Evolutionary conservation across 495 filamentous ascomycete genomes (phyloP).

Genomic region (Aspergillus baeticus): DNA sequence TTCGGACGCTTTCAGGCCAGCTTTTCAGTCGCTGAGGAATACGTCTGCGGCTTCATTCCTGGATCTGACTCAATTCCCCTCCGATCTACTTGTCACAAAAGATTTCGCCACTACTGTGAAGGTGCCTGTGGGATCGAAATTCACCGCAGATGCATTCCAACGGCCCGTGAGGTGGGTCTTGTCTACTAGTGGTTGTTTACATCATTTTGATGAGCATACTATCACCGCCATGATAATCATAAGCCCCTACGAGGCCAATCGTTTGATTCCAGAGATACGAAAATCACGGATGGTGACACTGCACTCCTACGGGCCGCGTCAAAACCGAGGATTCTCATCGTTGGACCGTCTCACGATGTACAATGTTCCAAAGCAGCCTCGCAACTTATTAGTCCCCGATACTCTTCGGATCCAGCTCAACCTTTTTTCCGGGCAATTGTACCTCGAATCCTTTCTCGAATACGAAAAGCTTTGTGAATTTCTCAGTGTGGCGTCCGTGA

Average conservation of each 20-base stretch:
- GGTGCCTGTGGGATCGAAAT: not conserved
- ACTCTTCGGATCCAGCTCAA: conserved; percentile 49
- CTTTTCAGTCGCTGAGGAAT: conserved; percentile 42
- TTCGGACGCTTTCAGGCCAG: conserved; percentile 40
- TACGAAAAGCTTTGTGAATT: conserved; percentile 55
- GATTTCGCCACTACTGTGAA: conserved; percentile 57
- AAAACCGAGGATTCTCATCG: not conserved
- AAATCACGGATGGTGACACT: not conserved
- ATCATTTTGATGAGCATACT: not conserved
- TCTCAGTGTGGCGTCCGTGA: conserved; percentile 45
- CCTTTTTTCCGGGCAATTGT: conserved; percentile 68
- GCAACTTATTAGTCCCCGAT: conserved; percentile 7
- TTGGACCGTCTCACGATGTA: not conserved
- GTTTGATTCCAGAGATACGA: not conserved
- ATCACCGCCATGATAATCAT: not conserved
- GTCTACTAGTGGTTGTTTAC: not conserved
- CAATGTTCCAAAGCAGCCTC: not conserved
- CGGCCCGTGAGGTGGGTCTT: conserved; percentile 62
- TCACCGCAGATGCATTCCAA: conserved; percentile 49
- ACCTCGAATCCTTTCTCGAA: conserved; percentile 51
- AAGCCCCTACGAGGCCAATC: not conserved
- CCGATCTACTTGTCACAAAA: conserved; percentile 46
- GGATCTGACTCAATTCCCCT: conserved; percentile 35
- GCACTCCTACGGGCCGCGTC: not conserved
- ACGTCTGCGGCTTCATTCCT: conserved; percentile 38